phyloP scores from a whole-genome alignment of 345 rosid genomes.

The Psidium guajava region DNA sequence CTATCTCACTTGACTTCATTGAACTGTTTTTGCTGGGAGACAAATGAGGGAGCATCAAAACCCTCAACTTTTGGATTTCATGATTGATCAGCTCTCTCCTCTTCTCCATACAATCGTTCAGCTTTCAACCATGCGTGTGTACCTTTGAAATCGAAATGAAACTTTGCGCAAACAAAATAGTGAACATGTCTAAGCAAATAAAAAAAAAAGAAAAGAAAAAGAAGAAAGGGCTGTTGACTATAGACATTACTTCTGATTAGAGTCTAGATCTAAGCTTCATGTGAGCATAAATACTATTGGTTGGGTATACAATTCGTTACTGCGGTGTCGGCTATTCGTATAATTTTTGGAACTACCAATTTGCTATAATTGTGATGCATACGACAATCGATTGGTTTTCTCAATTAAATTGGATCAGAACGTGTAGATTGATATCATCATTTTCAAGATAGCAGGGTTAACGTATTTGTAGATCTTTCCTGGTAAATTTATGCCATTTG shows the following conservation, averaged over 20 bases:
- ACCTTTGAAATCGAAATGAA: background rate
- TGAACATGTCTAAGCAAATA: background rate
- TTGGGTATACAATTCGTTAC: rapidly evolving
- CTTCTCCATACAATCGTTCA: background rate
- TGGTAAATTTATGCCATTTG: background rate
- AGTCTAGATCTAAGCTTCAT: background rate
- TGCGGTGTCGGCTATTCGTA: rapidly evolving
- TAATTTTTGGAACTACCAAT: background rate
- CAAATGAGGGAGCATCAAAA: background rate
- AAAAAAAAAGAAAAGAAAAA: background rate
- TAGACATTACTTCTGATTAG: background rate
- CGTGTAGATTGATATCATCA: background rate
- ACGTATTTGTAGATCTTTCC: background rate
- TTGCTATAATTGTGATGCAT: background rate
- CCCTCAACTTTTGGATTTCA: background rate
- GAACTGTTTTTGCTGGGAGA: background rate
- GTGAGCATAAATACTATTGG: background rate
- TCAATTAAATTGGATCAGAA: background rate
- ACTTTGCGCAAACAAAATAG: background rate
- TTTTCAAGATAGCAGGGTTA: background rate
- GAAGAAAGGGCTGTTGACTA: background rate
- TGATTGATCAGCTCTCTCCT: background rate
- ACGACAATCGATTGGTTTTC: background rate
- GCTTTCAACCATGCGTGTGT: background rate
- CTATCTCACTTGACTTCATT: background rate